Evolutionary conservation across 345 rosid species (phyloP).

Genomic region (Hibiscus trionum): DNA sequence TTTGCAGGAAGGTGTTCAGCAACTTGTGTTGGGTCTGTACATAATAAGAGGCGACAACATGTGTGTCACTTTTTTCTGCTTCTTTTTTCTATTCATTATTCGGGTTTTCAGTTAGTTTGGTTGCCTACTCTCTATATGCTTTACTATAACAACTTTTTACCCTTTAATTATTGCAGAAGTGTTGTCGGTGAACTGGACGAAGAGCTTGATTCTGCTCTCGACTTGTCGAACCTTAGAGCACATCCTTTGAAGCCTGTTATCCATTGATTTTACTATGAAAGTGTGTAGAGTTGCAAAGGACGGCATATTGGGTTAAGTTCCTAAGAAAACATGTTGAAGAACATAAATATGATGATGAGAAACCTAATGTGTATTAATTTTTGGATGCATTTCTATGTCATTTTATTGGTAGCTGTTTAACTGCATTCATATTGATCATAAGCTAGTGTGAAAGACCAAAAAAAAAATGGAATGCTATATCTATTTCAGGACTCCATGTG

Average conservation of each 20-base stretch:
- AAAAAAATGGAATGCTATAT: neutral
- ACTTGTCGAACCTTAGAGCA: slow-evolving; percentile 74
- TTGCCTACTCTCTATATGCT: neutral
- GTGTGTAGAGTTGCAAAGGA: neutral
- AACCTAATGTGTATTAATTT: neutral
- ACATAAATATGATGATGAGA: neutral
- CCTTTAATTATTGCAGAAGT: slow-evolving; percentile 48
- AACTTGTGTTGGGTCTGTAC: slow-evolving; percentile 84
- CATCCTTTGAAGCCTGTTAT: slow-evolving; percentile 90
- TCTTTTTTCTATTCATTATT: neutral
- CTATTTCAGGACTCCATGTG: neutral
- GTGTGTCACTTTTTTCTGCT: slow-evolving; percentile 28
- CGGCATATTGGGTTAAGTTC: neutral
- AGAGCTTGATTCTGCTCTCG: slow-evolving; percentile 75
- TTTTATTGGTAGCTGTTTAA: neutral
- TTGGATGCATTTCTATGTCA: neutral
- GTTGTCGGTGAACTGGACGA: slow-evolving; percentile 86
- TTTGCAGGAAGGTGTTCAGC: slow-evolving; percentile 92
- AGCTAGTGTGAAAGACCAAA: neutral
- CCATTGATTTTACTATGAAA: slow-evolving; percentile 36
- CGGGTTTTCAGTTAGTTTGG: neutral
- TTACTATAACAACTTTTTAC: neutral
- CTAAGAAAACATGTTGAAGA: neutral
- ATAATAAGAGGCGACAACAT: slow-evolving; percentile 98
- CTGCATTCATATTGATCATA: neutral